Evolutionary conservation across 192 early-diverging fungal species (phyloP).

Genomic region (Backusella australiensis): DNA sequence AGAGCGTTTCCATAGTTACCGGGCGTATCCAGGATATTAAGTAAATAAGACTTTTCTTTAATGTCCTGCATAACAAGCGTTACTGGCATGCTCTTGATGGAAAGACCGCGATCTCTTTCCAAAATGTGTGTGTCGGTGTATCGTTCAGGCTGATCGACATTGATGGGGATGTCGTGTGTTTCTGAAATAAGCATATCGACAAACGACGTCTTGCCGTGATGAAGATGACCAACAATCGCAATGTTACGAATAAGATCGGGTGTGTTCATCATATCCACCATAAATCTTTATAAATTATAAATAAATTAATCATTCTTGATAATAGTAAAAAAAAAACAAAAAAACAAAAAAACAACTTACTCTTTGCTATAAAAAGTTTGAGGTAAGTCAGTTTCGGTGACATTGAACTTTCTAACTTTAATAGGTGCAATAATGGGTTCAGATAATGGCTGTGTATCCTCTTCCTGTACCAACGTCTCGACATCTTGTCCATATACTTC

Average conservation of each 20-base stretch:
- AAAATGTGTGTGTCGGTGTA: conserved; percentile 94
- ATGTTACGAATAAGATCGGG: conserved; percentile 87
- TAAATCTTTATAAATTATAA: conserved; percentile 47
- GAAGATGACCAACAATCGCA: conserved; percentile 90
- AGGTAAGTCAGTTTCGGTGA: conserved; percentile 83
- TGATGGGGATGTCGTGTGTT: conserved; percentile 68
- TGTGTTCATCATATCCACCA: conserved; percentile 77
- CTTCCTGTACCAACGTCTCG: conserved; percentile 94
- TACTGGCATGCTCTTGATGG: conserved; percentile 94
- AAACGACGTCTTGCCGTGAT: conserved; percentile 96
- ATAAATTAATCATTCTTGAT: neutral
- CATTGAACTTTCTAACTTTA: conserved; percentile 82
- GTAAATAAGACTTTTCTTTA: conserved; percentile 81
- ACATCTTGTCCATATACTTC: conserved; percentile 96
- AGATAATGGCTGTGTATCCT: conserved; percentile 94
- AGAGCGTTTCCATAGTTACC: conserved; percentile 41
- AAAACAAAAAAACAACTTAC: conserved; percentile 40
- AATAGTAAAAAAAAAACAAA: neutral
- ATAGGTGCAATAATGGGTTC: conserved; percentile 94
- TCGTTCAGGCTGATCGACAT: conserved; percentile 59
- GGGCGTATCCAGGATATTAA: conserved; percentile 94
- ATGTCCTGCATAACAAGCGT: conserved; percentile 85
- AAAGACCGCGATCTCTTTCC: conserved; percentile 86
- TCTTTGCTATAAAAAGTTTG: conserved; percentile 86
- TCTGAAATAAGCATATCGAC: conserved; percentile 89